Evolutionary conservation across 2,329 filamentous ascomycete species (phyloP).

Genomic region (Cladosporium sp.): DNA sequence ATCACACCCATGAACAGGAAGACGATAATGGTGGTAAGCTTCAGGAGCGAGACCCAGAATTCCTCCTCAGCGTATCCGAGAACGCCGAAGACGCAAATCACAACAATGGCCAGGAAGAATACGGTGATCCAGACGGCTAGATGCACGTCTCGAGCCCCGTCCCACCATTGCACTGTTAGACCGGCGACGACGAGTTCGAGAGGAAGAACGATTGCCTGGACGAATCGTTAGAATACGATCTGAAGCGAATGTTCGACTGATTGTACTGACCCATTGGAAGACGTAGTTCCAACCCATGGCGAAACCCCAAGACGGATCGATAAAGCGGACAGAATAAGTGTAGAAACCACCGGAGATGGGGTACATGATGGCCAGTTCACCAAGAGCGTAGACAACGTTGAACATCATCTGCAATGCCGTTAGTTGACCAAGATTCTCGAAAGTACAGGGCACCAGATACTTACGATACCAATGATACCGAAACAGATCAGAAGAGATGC

Average conservation of each 20-base stretch:
- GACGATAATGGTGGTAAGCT: slow-evolving; percentile 44
- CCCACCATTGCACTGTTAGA: slow-evolving; percentile 26
- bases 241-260: neutral
- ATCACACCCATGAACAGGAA: slow-evolving; percentile 60
- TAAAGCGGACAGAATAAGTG: slow-evolving; percentile 39
- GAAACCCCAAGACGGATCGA: slow-evolving; percentile 37
- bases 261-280: slow-evolving; percentile 24
- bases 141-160: slow-evolving; percentile 39
- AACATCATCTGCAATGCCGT: slow-evolving; percentile 32
- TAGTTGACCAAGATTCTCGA: slow-evolving; percentile 2
- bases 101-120: slow-evolving; percentile 69
- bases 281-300: slow-evolving; percentile 29
- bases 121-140: slow-evolving; percentile 76
- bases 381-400: slow-evolving; percentile 38
- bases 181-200: slow-evolving; percentile 26
- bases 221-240: neutral
- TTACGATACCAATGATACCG: slow-evolving; percentile 30
- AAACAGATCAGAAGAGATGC: slow-evolving; percentile 34
- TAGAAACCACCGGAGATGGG: slow-evolving; percentile 39
- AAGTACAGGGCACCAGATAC: slow-evolving; percentile 16
- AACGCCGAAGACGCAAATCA: slow-evolving; percentile 84
- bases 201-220: slow-evolving; percentile 18
- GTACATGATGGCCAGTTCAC: slow-evolving; percentile 38
- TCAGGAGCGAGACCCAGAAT: slow-evolving; percentile 26
- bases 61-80: slow-evolving; percentile 41